phyloP scores from a whole-genome alignment of 768 basidiomycete species.

The Mycena filopes region DNA sequence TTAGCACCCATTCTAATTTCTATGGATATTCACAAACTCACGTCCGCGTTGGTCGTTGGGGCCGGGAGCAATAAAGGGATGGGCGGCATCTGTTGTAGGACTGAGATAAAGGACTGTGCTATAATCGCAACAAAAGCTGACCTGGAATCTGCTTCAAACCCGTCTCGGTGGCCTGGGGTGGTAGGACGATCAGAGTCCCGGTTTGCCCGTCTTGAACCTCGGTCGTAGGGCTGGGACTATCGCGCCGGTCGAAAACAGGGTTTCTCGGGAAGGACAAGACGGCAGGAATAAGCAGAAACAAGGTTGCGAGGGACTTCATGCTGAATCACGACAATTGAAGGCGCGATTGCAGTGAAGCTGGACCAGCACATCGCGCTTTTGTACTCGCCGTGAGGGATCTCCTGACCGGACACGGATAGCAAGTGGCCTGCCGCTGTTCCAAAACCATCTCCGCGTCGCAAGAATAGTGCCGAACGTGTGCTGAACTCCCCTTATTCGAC shows the following conservation, averaged over 20 bases:
- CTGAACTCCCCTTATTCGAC: neutral
- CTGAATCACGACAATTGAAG: neutral
- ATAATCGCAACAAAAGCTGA: neutral
- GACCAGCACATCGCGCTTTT: neutral
- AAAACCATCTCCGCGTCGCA: neutral
- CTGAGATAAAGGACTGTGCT: neutral
- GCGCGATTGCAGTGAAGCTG: too few species aligned
- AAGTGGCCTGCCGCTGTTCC: neutral
- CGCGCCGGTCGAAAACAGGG: neutral
- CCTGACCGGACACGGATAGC: neutral
- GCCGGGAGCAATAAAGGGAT: slow-evolving; percentile 33
- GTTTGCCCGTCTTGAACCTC: slow-evolving; percentile 31
- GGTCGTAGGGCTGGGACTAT: slow-evolving; percentile 15
- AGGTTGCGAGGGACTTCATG: slow-evolving; percentile 6
- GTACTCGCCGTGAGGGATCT: neutral
- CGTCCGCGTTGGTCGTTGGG: slow-evolving; percentile 33
- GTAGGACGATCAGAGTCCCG: slow-evolving; percentile 20
- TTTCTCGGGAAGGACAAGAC: neutral
- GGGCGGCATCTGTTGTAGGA: slow-evolving; percentile 18
- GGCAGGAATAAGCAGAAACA: slow-evolving; percentile 11
- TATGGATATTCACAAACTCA: neutral
- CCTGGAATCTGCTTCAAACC: slow-evolving; percentile 30
- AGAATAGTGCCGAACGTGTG: neutral
- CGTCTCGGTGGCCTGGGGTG: slow-evolving; percentile 27
- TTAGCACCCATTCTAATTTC: neutral